These are phyloP conservation scores for Chamaecrista fasciculata DNA, from an alignment of 306 rosid genomes.

Conservation along the genomic window DNA sequence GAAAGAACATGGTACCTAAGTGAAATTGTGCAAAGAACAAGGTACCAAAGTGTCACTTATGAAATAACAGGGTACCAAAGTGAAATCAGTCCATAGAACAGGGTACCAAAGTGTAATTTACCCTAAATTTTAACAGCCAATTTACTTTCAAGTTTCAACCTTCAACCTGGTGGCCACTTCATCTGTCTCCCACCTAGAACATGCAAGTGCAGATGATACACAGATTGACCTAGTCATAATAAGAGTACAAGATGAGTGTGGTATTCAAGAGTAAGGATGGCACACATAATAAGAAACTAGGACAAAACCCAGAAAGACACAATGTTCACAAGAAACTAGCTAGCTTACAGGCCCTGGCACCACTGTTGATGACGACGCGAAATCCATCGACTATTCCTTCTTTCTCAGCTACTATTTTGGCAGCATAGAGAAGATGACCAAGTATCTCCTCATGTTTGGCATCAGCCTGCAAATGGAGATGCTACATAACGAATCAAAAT, in stretches of 20 bases:
- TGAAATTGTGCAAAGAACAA: too few species aligned
- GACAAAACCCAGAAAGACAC: background rate
- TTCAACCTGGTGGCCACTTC: constrained; percentile 91
- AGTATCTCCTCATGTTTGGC: constrained; percentile 66
- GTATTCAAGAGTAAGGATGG: background rate
- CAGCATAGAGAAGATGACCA: constrained; percentile 76
- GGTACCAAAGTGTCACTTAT: too few species aligned
- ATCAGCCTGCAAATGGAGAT: constrained; percentile 54
- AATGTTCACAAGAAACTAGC: background rate
- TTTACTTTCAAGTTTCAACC: constrained; percentile 25
- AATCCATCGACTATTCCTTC: constrained; percentile 82
- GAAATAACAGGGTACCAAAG: too few species aligned
- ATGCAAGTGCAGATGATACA: constrained; percentile 91
- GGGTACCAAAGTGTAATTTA: too few species aligned
- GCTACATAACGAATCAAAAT: constrained; percentile 16
- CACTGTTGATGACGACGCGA: constrained; percentile 82
- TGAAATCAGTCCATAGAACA: too few species aligned
- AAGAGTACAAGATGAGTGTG: constrained; percentile 7
- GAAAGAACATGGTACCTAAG: too few species aligned
- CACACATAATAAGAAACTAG: background rate
- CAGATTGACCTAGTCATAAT: constrained; percentile 69
- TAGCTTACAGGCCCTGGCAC: constrained; percentile 72
- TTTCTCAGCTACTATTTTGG: constrained; percentile 75
- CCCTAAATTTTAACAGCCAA: background rate
- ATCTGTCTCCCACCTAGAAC: constrained; percentile 81